Conservation (phyloP, 805 yeast species). For the Saturnispora diversa region DNA sequence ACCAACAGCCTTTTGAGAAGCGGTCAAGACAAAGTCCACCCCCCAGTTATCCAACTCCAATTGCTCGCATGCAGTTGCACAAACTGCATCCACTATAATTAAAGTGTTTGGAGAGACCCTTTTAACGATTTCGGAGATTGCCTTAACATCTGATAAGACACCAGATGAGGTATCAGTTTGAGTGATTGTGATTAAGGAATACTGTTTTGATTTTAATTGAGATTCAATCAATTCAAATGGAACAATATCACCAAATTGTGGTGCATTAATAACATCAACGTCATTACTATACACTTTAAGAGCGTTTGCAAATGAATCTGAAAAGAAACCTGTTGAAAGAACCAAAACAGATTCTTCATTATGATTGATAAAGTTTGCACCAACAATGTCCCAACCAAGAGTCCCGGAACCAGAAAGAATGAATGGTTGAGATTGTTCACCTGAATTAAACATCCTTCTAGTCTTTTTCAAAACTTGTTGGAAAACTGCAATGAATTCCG, state of each 20-base stretch:
- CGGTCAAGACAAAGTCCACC: conserved; percentile 79
- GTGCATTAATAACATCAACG: conserved; percentile 67
- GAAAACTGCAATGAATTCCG: conserved; percentile 71
- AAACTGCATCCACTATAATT: conserved; percentile 87
- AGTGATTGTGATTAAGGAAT: conserved; percentile 71
- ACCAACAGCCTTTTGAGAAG: conserved; percentile 93
- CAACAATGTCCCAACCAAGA: conserved; percentile 88
- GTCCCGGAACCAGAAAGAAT: conserved; percentile 90
- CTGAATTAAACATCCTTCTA: conserved; percentile 67
- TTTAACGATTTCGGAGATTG: conserved; percentile 54
- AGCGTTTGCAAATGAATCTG: conserved; percentile 74
- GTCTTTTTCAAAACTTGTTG: conserved; percentile 58
- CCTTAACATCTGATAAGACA: conserved; percentile 67
- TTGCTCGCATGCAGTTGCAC: conserved; percentile 86
- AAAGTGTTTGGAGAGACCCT: conserved; percentile 69
- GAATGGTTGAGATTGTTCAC: conserved; percentile 63
- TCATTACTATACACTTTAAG: conserved; percentile 64
- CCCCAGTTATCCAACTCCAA: conserved; percentile 86
- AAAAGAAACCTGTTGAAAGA: conserved; percentile 84
- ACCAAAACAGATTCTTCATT: conserved; percentile 69
- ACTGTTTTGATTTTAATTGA: conserved; percentile 40
- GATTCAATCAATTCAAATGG: conserved; percentile 47
- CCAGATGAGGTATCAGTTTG: conserved; percentile 97
- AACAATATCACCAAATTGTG: conserved; percentile 59
- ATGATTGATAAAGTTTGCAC: conserved; percentile 61